Conservation (phyloP, 306 rosid genomes). For the Dalbergia oliveri region DNA sequence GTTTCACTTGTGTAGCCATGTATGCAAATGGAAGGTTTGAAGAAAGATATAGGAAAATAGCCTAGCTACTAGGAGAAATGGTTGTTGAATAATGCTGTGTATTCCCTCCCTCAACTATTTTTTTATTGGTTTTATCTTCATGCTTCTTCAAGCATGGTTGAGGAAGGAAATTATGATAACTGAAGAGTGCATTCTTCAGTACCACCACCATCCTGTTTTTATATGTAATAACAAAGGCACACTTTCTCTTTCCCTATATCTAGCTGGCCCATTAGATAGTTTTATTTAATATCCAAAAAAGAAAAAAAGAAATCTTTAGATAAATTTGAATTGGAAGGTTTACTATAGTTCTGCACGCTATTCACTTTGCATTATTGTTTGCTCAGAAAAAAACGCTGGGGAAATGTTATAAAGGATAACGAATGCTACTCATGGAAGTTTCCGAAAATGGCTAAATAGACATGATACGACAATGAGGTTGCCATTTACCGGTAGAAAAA, state of each 20-base stretch:
- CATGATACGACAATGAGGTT: not conserved
- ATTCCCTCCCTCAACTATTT: not conserved
- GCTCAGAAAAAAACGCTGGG: not conserved
- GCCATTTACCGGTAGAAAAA: not conserved
- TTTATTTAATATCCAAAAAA: not conserved
- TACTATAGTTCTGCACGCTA: not conserved
- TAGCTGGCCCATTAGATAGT: not conserved
- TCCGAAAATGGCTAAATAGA: constrained; percentile 5
- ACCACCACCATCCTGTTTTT: constrained; percentile 10
- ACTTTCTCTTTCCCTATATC: not conserved
- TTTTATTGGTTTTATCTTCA: not conserved
- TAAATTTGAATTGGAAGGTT: too few relatives aligned
- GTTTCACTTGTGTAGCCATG: constrained; percentile 58
- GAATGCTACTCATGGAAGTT: constrained; percentile 26
- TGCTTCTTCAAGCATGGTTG: constrained; percentile 22
- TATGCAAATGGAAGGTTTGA: constrained; percentile 8
- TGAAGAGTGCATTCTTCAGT: constrained; percentile 22
- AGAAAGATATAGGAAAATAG: constrained; percentile 2
- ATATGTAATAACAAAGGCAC: constrained; percentile 1
- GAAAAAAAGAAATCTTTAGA: too few relatives aligned
- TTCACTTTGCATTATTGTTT: not conserved
- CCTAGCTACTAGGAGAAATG: not conserved
- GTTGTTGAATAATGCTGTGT: not conserved
- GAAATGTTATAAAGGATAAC: not conserved
- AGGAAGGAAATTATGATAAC: not conserved